These are phyloP conservation scores for Xylariaceae sp. DNA, from an alignment of 2,329 filamentous ascomycete genomes.

Conservation along the genomic window DNA sequence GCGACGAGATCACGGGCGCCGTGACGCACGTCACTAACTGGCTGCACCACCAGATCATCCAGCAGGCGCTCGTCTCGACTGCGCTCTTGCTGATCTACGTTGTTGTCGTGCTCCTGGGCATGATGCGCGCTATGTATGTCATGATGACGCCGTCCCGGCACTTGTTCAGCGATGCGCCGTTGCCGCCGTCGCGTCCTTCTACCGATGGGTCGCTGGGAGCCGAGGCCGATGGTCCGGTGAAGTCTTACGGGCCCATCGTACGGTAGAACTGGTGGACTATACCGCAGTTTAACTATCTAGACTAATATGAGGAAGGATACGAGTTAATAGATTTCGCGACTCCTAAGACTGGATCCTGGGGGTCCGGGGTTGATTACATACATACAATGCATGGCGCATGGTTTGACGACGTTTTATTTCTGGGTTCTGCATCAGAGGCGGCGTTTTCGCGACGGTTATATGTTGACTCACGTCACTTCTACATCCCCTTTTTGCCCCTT, in stretches of 20 bases:
- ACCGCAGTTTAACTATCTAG: background rate
- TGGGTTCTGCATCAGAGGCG: background rate
- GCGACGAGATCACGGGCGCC: slow-evolving; percentile 76
- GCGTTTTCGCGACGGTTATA: background rate
- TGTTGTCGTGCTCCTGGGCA: slow-evolving; percentile 69
- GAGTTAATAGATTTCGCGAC: background rate
- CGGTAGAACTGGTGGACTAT: background rate
- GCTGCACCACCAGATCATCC: slow-evolving; percentile 63
- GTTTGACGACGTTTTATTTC: slow-evolving; percentile 5
- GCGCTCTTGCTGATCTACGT: slow-evolving; percentile 73
- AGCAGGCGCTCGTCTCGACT: slow-evolving; percentile 75
- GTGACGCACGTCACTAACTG: slow-evolving; percentile 65
- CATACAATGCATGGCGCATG: background rate
- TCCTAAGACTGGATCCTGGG: background rate
- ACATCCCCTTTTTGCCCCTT: background rate
- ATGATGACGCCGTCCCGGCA: slow-evolving; percentile 18
- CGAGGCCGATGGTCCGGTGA: background rate
- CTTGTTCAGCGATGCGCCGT: slow-evolving; percentile 8
- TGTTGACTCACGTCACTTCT: background rate
- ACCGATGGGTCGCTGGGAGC: background rate
- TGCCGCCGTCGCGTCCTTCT: background rate
- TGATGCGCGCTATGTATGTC: slow-evolving; percentile 53
- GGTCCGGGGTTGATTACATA: too few relatives aligned
- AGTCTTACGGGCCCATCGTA: background rate
- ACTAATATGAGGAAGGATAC: background rate